Evolutionary conservation across 176 grass and related monocot genomes (phyloP).

Genomic region (Cenchrus fungigraminus): DNA sequence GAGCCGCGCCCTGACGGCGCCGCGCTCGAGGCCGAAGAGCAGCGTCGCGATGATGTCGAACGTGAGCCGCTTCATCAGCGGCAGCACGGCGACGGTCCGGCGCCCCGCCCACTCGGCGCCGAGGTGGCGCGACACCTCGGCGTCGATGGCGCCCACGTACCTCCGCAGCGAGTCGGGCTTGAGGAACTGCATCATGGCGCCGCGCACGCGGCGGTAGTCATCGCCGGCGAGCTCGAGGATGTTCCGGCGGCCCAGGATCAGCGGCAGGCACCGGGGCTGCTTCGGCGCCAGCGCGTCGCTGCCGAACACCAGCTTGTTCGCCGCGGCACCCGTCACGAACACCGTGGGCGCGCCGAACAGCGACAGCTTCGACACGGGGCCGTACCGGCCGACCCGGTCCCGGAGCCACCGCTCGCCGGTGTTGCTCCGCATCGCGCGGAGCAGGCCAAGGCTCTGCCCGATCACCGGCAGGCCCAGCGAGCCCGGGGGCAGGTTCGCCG

Average conservation of each 20-base stretch:
- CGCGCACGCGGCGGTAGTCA: slow-evolving; percentile 49
- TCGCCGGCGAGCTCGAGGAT: slow-evolving; percentile 52
- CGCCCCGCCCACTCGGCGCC: slow-evolving; percentile 29
- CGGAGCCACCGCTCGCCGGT: slow-evolving; percentile 48
- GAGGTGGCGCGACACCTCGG: slow-evolving; percentile 54
- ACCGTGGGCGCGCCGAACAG: slow-evolving; percentile 52
- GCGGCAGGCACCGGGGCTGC: slow-evolving; percentile 40
- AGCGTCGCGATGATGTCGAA: slow-evolving; percentile 58
- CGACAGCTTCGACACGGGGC: slow-evolving; percentile 63
- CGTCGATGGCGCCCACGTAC: slow-evolving; percentile 54
- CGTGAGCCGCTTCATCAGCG: slow-evolving; percentile 57
- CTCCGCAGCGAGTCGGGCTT: slow-evolving; percentile 48
- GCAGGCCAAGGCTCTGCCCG: slow-evolving; percentile 56
- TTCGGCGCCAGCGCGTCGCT: slow-evolving; percentile 24
- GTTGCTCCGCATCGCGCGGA: slow-evolving; percentile 54
- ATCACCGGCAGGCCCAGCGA: slow-evolving; percentile 57
- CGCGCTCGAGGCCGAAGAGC: slow-evolving; percentile 46
- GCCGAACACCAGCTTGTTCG: slow-evolving; percentile 52
- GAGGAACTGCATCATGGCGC: slow-evolving; percentile 55
- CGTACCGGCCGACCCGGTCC: slow-evolving; percentile 31
- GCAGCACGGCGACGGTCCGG: slow-evolving; percentile 38
- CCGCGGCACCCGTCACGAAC: slow-evolving; percentile 35
- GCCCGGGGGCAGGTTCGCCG: slow-evolving; percentile 50
- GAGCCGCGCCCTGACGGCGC: slow-evolving; percentile 37
- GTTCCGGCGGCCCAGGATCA: slow-evolving; percentile 47